Evolutionary conservation across 192 early-diverging fungal genomes (phyloP), one percentile per base, ranked within the genome.

Genomic region (Umbelopsis ramanniana): DNA sequence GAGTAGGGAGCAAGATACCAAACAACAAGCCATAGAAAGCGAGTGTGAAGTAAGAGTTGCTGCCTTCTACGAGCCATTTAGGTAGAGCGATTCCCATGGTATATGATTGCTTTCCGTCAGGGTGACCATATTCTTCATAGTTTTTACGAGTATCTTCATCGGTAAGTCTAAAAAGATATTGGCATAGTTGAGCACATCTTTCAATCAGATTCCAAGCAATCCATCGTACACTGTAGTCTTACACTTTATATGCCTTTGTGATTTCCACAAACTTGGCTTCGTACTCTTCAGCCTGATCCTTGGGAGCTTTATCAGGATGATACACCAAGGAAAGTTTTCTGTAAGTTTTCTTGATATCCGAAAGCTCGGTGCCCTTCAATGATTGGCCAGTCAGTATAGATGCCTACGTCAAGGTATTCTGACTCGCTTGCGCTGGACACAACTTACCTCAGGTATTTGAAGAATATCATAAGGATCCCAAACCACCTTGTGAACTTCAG

Each of bases 391-490:
- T 66, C 3, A 23, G 33, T 37, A 7, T 38, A 53, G 23, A 14
- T 52, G 24, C 50, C n/a, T 38, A n/a, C 15, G 22, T 40, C n/a
- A 67, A 52, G 11, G 37, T 69, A 43, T 66, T 50, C 38, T 3
- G 10, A 23, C 37, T 38, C 10, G 24, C 35, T 15, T 21, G 6
- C 6, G 11, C 40, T 12, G 40, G 40, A 54, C 57, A 7, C 12
- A 35, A 33, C 74, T 81, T 81, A 90, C 90, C 80, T 87, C 84
- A 17, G 82, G 79, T 46, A 99, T 81, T 38, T 94, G 94, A 35
- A 99, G 85, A 71, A 99, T 90, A 79, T 90, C 86, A 79, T 93
- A 99, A n/a, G 97, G 97, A 82, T 99, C 93, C 95, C 95, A 99
- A 24, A 84, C 79, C 33, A 35, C 67, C 17, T 68, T 68, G 46